A percentile compares a stretch with the other conserved stretches of the same genome.
Evolutionary conservation across 768 basidiomycete species (phyloP).

Genomic region (Leccinum subgranulosum): DNA sequence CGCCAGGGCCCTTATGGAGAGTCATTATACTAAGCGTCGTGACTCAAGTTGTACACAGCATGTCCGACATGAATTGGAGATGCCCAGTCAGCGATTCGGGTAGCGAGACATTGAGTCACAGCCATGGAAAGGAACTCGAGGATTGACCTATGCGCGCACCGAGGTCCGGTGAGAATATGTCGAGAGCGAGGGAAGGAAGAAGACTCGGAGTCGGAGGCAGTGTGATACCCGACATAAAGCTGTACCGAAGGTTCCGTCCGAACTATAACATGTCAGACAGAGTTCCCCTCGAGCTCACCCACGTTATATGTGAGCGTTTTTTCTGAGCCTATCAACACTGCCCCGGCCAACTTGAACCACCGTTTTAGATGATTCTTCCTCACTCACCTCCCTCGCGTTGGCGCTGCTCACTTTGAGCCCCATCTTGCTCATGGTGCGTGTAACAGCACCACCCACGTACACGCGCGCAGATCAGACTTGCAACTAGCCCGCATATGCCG

Average conservation of each 20-base stretch:
- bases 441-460: background rate
- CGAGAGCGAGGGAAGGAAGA: background rate
- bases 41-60: slow-evolving; percentile 15
- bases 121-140: background rate
- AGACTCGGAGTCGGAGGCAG: background rate
- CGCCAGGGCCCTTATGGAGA: background rate
- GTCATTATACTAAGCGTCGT: background rate
- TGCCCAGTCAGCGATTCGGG: background rate
- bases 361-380: slow-evolving; percentile 60
- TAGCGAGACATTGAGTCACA: background rate
- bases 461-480: slow-evolving; percentile 4
- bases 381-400: slow-evolving; percentile 51
- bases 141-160: background rate
- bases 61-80: background rate
- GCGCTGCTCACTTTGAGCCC: slow-evolving; percentile 68
- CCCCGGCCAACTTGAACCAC: slow-evolving; percentile 3
- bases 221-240: background rate
- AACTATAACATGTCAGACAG: slow-evolving; percentile 14
- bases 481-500: slow-evolving; percentile 73
- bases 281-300: slow-evolving; percentile 60
- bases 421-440: slow-evolving; percentile 65
- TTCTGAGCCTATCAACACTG: background rate
- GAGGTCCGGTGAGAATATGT: background rate
- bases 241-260: background rate
- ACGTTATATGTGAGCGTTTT: slow-evolving; percentile 54